A percentile compares a stretch with the other conserved stretches of the same genome.
phyloP scores from a whole-genome alignment of 106 monocot genomes.

The Posidonia australis region DNA sequence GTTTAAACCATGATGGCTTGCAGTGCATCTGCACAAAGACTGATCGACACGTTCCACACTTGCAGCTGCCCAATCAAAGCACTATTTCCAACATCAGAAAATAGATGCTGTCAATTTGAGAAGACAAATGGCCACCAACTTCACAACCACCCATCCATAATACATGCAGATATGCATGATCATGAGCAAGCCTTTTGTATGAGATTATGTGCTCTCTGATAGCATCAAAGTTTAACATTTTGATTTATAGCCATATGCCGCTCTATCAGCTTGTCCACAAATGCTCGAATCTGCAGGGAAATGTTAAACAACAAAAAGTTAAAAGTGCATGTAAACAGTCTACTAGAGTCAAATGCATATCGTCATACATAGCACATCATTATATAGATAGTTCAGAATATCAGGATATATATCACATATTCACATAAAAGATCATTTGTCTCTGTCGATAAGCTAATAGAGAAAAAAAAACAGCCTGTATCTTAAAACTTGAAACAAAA shows the following conservation, averaged over 20 bases:
- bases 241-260: constrained; percentile 45
- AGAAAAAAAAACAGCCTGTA: too few species aligned
- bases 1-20: too few species aligned
- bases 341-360: neutral
- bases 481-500: too few species aligned
- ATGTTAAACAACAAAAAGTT: neutral
- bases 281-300: constrained; percentile 67
- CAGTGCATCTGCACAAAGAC: too few species aligned
- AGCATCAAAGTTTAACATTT: constrained; percentile 32
- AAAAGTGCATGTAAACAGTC: neutral
- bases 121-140: neutral
- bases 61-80: neutral
- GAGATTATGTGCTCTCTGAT: neutral
- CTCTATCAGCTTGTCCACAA: constrained; percentile 90
- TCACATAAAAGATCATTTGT: neutral
- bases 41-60: neutral
- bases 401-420: neutral
- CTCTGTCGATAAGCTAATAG: too few species aligned
- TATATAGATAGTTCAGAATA: neutral
- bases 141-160: neutral
- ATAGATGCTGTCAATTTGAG: neutral
- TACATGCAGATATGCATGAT: constrained; percentile 2
- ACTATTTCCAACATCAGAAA: neutral
- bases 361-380: neutral
- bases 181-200: neutral